Base-by-base conservation (phyloP, 805 yeast genomes). In the Schwanniomyces yamadae region DNA sequence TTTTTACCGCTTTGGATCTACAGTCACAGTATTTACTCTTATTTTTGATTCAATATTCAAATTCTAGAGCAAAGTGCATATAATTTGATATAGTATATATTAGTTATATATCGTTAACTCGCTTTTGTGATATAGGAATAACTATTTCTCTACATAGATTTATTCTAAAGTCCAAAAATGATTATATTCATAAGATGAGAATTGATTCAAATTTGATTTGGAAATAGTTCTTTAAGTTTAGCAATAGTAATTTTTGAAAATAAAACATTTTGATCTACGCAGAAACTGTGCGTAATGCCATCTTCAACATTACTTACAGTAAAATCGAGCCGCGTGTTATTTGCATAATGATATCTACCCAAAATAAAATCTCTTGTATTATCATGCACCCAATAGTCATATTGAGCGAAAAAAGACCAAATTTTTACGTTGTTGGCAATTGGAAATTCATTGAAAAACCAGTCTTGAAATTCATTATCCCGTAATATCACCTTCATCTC, bases 331-430 rank as follows among this genome's bases (percentile, higher is more conserved):
- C 61, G 53, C 23, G 60, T 57, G 2, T 35, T 34, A 13, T 49
- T 45, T 23, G 23, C 40, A 23, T 55, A 52, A 16, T 61, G 54
- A 44, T 71, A 69, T 25, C 64, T 56, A 8, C 58, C 41, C 23
- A 74, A 48, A 3, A 80, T 50, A 38, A 55, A 57, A 20, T 65
- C 64, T 29, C 84, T 66, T 1, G 86, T 74, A 18, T 50, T 57
- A 31, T 72, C 66, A 37, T 66, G 64, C 2, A 83, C 80, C 90
- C 90, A 83, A 49, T 78, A 78, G 51, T 83, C 91, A 19, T 61
- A 50, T n/a, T 55, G 57, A 5, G 83, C 81, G 45, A 78, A 80
- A 37, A 74, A 73, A 4, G 67, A 52, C 84, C 84, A 80, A n/a
- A 75, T 57, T 16, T 53, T 57, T 6, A 49, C 42, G 14, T 49